Evolutionary conservation across 148 eudicot species (phyloP).

Genomic region (Rheum nobile): DNA sequence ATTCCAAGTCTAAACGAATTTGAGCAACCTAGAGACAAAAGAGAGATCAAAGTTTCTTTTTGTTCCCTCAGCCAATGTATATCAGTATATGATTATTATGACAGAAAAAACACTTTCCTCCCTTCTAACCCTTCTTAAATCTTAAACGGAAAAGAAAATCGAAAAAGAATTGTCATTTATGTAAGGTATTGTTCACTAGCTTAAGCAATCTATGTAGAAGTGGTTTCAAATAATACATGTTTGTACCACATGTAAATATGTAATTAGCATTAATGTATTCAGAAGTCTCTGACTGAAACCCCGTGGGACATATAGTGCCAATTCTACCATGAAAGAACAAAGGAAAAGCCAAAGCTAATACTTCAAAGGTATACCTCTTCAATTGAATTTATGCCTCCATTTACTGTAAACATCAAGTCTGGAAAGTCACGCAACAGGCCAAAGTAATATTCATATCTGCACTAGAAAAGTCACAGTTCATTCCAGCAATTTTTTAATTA

Average conservation of each 20-base stretch:
- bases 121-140: background rate
- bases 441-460: conserved; percentile 88
- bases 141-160: background rate
- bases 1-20: background rate
- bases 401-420: conserved; percentile 73
- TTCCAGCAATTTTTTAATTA: background rate
- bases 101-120: background rate
- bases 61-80: background rate
- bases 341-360: background rate
- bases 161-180: background rate
- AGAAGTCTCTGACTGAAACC: background rate
- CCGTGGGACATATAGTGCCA: background rate
- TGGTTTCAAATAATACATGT: background rate
- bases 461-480: conserved; percentile 6
- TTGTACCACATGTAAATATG: background rate
- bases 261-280: background rate
- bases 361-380: conserved; percentile 50
- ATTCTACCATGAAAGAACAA: background rate
- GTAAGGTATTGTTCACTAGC: background rate
- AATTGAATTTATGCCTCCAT: conserved; percentile 81
- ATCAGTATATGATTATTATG: background rate
- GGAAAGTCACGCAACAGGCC: conserved; percentile 95
- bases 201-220: background rate
- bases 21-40: background rate
- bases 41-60: background rate